phyloP scores from a whole-genome alignment of 331 rosid species.

The Dryas integrifolia region DNA sequence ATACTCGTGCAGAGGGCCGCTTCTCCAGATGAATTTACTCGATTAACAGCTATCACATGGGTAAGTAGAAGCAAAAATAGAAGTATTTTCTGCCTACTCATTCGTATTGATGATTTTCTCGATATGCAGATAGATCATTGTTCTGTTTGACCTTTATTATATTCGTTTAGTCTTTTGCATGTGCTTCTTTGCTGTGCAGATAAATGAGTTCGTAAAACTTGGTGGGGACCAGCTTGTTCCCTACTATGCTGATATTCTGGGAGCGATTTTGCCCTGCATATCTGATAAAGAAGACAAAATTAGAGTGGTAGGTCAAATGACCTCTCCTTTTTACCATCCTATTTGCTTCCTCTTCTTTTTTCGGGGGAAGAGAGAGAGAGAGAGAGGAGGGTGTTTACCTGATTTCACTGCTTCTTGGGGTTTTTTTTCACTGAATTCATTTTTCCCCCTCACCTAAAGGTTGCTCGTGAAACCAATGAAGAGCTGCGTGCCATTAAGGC shows the following conservation, averaged over 20 bases:
- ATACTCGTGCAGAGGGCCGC: constrained; percentile 93
- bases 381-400: too few relatives aligned
- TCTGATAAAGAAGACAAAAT: constrained; percentile 99
- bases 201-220: constrained; percentile 93
- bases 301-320: constrained; percentile 68
- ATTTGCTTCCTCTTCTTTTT: too few relatives aligned
- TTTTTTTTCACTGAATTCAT: constrained; percentile 4
- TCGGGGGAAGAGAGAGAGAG: too few relatives aligned
- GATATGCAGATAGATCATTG: background rate
- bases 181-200: constrained; percentile 43
- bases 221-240: constrained; percentile 99
- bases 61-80: constrained; percentile 39
- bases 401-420: background rate
- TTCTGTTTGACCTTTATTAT: background rate
- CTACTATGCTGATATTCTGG: constrained; percentile 90
- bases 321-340: background rate
- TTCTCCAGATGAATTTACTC: constrained; percentile 87
- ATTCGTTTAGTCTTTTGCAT: background rate
- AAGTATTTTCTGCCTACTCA: constrained; percentile 1
- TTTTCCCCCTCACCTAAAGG: constrained; percentile 39
- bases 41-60: constrained; percentile 95
- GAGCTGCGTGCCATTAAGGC: constrained; percentile 79
- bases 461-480: constrained; percentile 97
- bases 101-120: background rate
- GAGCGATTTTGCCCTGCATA: constrained; percentile 95